Percentiles rank a stretch among this genome's conserved stretches.
phyloP scores from a whole-genome alignment of 108 stramenopile genomes.

The Seminavis robusta region DNA sequence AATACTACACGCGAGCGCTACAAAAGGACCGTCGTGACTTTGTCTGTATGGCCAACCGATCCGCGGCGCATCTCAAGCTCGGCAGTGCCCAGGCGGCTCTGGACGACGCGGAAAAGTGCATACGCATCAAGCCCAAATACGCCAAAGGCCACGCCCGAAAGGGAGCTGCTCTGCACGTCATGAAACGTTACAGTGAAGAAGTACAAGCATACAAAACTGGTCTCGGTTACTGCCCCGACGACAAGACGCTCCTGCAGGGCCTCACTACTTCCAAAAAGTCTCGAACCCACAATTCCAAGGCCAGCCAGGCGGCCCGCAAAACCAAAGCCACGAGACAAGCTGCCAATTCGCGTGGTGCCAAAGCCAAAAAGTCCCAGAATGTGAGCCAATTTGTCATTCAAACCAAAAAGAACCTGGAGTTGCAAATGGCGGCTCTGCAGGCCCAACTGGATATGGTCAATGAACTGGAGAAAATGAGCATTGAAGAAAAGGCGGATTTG shows the following conservation, averaged over 20 bases:
- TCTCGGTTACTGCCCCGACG: conserved; percentile 14
- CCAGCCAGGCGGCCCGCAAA: not conserved
- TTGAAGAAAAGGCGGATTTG: conserved; percentile 13
- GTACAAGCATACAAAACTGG: conserved; percentile 25
- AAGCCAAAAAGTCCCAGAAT: conserved; percentile 7
- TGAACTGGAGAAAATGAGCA: conserved; percentile 8
- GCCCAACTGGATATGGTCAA: conserved; percentile 25
- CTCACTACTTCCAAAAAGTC: conserved; percentile 12
- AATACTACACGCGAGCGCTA: conserved; percentile 1
- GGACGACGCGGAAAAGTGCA: conserved; percentile 25
- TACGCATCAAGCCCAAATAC: conserved; percentile 13
- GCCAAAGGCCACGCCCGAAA: conserved; percentile 21
- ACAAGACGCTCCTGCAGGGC: conserved; percentile 14
- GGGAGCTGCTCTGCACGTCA: conserved; percentile 13
- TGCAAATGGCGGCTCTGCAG: conserved; percentile 25
- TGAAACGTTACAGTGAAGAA: conserved; percentile 19
- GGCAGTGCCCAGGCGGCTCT: conserved; percentile 14
- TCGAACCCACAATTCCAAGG: conserved; percentile 13
- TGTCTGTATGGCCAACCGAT: conserved; percentile 20
- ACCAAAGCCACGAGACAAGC: conserved; percentile 2
- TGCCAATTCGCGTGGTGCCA: not conserved
- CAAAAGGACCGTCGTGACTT: conserved; percentile 8
- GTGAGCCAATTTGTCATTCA: conserved; percentile 11
- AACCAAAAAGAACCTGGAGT: conserved; percentile 22
- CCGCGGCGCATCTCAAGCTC: conserved; percentile 17